Percentiles rank a stretch among this genome's conserved stretches.
These are phyloP conservation scores for Phytophthora agathidicida DNA, from an alignment of 352 stramenopile species.

Conservation along the genomic window DNA sequence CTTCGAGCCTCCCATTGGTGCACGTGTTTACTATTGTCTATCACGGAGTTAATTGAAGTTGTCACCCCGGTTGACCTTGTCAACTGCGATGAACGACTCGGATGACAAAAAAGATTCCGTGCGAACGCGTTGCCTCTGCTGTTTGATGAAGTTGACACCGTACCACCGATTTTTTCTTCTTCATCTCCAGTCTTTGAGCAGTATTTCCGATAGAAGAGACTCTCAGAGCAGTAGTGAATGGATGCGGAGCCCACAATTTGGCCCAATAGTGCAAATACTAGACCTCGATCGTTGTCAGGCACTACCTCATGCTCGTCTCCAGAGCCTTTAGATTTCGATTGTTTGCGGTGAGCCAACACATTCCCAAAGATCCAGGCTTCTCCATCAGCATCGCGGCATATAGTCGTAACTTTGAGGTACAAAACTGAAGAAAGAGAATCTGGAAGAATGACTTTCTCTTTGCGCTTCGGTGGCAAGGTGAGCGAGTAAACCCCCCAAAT, in stretches of 20 bases:
- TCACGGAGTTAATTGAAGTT: neutral
- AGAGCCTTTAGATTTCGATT: neutral
- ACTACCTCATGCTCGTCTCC: slow-evolving; percentile 31
- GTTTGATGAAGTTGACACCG: neutral
- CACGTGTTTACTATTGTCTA: too few relatives aligned
- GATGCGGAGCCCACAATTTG: slow-evolving; percentile 29
- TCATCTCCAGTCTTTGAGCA: neutral
- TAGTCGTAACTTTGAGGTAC: slow-evolving; percentile 31
- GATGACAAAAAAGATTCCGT: slow-evolving; percentile 31
- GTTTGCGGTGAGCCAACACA: slow-evolving; percentile 22
- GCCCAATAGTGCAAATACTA: slow-evolving; percentile 28
- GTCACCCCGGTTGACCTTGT: neutral
- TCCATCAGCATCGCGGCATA: slow-evolving; percentile 33
- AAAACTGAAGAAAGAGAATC: slow-evolving; percentile 26
- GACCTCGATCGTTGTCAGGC: slow-evolving; percentile 16
- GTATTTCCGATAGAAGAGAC: slow-evolving; percentile 31
- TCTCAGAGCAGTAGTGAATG: slow-evolving; percentile 35
- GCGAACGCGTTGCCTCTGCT: slow-evolving; percentile 3
- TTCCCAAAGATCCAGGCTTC: slow-evolving; percentile 36
- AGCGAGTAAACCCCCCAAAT: slow-evolving; percentile 38
- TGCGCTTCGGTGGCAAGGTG: slow-evolving; percentile 3
- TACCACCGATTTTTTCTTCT: neutral
- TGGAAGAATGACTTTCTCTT: slow-evolving; percentile 20
- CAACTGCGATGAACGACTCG: slow-evolving; percentile 9
- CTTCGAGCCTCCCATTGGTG: too few relatives aligned